These are phyloP conservation scores for Orbilia ellipsospora DNA, from an alignment of 2,329 filamentous ascomycete genomes.

Conservation along the genomic window DNA sequence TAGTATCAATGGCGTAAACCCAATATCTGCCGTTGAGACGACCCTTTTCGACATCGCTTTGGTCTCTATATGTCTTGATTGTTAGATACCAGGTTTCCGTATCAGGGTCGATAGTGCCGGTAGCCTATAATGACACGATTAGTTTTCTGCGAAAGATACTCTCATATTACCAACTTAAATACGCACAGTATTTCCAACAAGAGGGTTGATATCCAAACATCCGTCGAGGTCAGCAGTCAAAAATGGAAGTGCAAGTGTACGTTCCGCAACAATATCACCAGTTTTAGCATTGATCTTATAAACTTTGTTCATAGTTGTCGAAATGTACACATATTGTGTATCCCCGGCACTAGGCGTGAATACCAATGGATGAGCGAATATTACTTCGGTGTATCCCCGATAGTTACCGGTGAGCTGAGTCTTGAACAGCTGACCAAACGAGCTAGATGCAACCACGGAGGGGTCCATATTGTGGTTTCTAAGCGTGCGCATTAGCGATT, in stretches of 20 bases:
- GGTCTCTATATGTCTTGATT: conserved; percentile 66
- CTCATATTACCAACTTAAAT: neutral
- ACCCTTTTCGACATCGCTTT: conserved; percentile 62
- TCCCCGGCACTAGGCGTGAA: conserved; percentile 66
- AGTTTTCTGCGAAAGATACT: neutral
- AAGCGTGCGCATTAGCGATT: conserved; percentile 53
- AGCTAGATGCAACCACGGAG: conserved; percentile 67
- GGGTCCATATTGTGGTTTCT: conserved; percentile 73
- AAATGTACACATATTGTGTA: conserved; percentile 69
- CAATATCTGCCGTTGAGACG: conserved; percentile 64
- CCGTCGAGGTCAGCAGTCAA: conserved; percentile 65
- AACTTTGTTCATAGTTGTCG: conserved; percentile 70
- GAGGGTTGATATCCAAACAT: conserved; percentile 66
- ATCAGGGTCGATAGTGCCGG: conserved; percentile 67
- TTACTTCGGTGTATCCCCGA: conserved; percentile 66
- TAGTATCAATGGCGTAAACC: conserved; percentile 65
- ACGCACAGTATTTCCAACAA: conserved; percentile 64
- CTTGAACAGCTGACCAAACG: conserved; percentile 70
- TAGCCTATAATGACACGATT: conserved; percentile 60
- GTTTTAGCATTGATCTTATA: conserved; percentile 70
- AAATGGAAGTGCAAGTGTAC: conserved; percentile 67
- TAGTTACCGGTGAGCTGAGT: conserved; percentile 68
- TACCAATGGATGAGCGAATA: conserved; percentile 67
- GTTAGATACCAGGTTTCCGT: conserved; percentile 67
- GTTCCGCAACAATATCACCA: conserved; percentile 66